Conservation (phyloP, 169 alveolate species). For the Cryptosporidium viatorum region DNA sequence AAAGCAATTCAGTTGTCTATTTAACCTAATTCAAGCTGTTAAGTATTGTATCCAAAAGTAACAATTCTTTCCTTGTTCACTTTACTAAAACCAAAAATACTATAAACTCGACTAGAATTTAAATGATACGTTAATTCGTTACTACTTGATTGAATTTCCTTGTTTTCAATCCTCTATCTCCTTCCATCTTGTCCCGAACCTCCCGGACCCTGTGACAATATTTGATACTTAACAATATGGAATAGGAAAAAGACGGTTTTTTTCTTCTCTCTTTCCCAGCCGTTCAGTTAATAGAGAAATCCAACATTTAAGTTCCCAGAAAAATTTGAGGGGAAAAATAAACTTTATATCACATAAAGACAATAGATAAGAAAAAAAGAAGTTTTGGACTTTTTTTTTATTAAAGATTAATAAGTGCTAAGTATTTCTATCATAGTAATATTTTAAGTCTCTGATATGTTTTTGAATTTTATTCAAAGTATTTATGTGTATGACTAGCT, state of each 20-base stretch:
- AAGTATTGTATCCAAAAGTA: not conserved
- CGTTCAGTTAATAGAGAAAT: no score
- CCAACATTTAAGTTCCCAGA: no score
- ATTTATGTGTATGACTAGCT: not conserved
- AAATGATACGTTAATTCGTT: no score
- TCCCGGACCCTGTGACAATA: not conserved
- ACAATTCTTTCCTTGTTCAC: not conserved
- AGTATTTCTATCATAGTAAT: no score
- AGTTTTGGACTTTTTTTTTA: no score
- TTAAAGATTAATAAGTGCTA: no score
- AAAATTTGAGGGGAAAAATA: not conserved
- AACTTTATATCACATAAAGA: not conserved
- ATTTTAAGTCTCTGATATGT: not conserved
- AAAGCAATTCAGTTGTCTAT: not conserved
- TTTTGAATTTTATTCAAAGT: constrained; percentile 17
- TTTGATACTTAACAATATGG: no score
- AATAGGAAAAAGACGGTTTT: no score
- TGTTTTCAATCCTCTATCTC: not conserved
- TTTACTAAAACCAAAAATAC: not conserved
- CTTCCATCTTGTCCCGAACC: not conserved
- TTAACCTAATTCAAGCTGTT: not conserved
- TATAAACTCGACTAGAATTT: not conserved
- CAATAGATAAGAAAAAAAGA: no score
- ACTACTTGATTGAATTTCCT: not conserved
- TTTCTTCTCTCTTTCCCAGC: not conserved